Percentiles rank a stretch among this genome's conserved stretches.
Conservation (phyloP, 768 basidiomycete genomes). For the Pleurotus cornucopiae region DNA sequence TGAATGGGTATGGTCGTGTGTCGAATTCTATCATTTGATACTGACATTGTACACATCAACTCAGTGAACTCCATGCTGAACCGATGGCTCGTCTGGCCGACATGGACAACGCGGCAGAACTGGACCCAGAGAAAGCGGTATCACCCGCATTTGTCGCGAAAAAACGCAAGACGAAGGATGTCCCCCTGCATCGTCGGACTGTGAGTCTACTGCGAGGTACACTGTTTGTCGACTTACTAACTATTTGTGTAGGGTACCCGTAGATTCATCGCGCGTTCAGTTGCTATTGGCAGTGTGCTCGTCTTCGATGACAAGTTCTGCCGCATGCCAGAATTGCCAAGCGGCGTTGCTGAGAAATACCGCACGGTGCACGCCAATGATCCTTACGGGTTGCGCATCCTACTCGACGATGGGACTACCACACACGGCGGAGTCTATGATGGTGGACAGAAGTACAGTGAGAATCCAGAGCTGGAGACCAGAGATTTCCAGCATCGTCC, state of each 20-base stretch:
- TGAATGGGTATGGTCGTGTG: background rate
- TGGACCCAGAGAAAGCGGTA: no score
- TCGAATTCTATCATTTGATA: background rate
- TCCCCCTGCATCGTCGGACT: background rate
- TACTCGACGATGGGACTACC: no score
- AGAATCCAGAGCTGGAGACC: background rate
- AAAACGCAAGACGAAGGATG: background rate
- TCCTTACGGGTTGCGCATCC: no score
- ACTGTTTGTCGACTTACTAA: no score
- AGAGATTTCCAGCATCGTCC: background rate
- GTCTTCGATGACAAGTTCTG: background rate
- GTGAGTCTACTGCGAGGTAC: background rate
- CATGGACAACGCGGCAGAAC: no score
- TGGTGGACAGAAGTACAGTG: background rate
- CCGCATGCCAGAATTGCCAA: background rate
- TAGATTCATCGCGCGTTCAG: slow-evolving; percentile 1
- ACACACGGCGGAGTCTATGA: background rate
- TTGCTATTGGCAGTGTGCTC: background rate
- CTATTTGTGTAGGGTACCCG: slow-evolving; percentile 5
- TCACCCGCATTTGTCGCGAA: background rate
- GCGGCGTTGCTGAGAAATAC: background rate
- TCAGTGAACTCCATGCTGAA: no score
- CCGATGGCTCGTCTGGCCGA: no score
- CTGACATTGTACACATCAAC: background rate
- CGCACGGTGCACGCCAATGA: no score